A percentile compares a stretch with the other conserved stretches of the same genome.
Evolutionary conservation across 352 stramenopile species (phyloP).

Genomic region (Globisporangium splendens): DNA sequence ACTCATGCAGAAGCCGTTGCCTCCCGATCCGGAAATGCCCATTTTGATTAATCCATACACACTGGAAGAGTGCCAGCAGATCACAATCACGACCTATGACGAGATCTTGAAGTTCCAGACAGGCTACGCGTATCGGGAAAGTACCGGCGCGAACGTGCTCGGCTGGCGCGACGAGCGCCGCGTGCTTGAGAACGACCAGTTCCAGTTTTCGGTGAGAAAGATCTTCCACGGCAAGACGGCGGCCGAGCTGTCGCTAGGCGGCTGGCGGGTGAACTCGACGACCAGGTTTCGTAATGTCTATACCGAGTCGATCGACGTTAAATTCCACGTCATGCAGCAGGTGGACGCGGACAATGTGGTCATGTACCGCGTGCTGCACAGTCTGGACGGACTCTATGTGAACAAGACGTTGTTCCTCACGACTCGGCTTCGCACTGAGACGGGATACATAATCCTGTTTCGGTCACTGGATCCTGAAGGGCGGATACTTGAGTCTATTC

Average conservation of each 20-base stretch:
- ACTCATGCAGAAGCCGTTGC: too few relatives aligned
- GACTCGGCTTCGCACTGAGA: constrained; percentile 31
- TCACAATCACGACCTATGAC: constrained; percentile 28
- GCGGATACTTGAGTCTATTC: neutral
- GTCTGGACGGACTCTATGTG: constrained; percentile 9
- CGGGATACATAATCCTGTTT: constrained; percentile 43
- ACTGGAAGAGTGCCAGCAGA: constrained; percentile 31
- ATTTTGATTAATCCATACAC: constrained; percentile 17
- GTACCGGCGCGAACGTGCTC: constrained; percentile 42
- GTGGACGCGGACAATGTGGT: constrained; percentile 61
- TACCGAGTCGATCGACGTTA: constrained; percentile 38
- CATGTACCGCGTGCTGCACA: constrained; percentile 47
- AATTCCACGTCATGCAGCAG: constrained; percentile 34
- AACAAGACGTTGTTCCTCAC: constrained; percentile 46
- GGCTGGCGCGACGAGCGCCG: constrained; percentile 51
- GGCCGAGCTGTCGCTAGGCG: constrained; percentile 25
- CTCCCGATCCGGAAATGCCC: neutral
- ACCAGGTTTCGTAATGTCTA: constrained; percentile 31
- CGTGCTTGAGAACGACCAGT: constrained; percentile 33
- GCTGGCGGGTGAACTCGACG: constrained; percentile 39
- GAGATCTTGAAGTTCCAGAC: constrained; percentile 40
- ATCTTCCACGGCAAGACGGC: constrained; percentile 30
- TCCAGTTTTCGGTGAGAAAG: constrained; percentile 61
- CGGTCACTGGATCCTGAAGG: constrained; percentile 32
- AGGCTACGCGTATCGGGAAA: constrained; percentile 32